Percentiles rank a stretch among this genome's conserved stretches.
These are phyloP conservation scores for Syzygium aromaticum DNA, from an alignment of 345 rosid genomes.

Conservation along the genomic window DNA sequence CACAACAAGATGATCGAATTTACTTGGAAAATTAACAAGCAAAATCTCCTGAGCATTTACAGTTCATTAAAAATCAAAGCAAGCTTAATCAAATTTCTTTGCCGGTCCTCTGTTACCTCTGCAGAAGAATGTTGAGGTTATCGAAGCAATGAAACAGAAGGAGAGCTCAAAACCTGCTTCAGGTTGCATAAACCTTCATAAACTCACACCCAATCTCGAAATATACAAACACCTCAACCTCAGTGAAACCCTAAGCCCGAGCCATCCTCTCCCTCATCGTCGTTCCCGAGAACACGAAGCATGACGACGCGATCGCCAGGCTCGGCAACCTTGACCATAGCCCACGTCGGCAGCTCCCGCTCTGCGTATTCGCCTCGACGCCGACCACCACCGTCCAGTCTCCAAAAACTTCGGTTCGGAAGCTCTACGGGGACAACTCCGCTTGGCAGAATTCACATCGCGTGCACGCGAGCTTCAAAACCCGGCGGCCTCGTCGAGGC, in stretches of 20 bases:
- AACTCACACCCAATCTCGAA: constrained; percentile 6
- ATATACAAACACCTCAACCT: not conserved
- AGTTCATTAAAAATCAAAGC: not conserved
- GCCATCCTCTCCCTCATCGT: constrained; percentile 19
- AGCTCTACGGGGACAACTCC: no score
- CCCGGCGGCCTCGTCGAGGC: no score
- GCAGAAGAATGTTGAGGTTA: not conserved
- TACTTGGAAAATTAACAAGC: not conserved
- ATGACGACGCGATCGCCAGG: constrained; percentile 75
- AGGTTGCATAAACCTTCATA: constrained; percentile 94
- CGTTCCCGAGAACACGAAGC: constrained; percentile 55
- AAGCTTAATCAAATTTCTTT: not conserved
- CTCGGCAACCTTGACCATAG: constrained; percentile 22
- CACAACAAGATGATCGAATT: not conserved
- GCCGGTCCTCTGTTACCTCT: not conserved
- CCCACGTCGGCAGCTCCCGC: no score
- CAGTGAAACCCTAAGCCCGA: not conserved
- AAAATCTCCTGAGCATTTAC: not conserved
- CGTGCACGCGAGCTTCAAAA: no score
- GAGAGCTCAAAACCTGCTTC: constrained; percentile 55
- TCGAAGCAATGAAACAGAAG: not conserved
- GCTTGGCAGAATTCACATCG: no score
- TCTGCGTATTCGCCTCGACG: no score
- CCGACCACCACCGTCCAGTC: no score
- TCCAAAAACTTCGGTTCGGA: no score